Evolutionary conservation across 305 asterid species (phyloP), one percentile per base, ranked within the genome.

Genomic region (Fraxinus dipetala): DNA sequence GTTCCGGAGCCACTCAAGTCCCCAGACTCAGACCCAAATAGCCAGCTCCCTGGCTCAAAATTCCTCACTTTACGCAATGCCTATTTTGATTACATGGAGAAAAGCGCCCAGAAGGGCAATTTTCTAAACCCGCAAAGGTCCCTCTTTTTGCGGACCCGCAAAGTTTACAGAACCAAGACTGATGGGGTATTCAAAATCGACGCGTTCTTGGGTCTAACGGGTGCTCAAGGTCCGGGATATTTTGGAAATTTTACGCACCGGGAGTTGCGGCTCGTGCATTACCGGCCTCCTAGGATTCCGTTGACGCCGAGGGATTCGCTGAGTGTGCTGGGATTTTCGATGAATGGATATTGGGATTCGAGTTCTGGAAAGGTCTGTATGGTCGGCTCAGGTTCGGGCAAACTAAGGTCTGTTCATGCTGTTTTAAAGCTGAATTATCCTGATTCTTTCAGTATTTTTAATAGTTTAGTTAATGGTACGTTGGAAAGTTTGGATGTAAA

Each of bases 301-400:
- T 83, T 87, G 85, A 69, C 84, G 22, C 81, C 84, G 20, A 84
- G 83, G 82, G 84, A 20, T 40, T 6, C 85, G 22, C 75, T 48
- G 80, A 81, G 77, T 79, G 76, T 82, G 8, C 31, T 73, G 65
- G 85, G 34, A 72, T 90, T 90, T 76, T 70, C 82, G 11, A 36
- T 95, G 78, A 84, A 79, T 24, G 99, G 99, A 56, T 90, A 89
- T 80, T 95, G 98, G 99, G 91, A 92, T 85, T 92, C 94, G 76
- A 36, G 78, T 36, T 87, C 94, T 5, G 97, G 99, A 83, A 92
- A 90, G 85, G 90, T 94, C 22, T 95, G 99, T 83, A 91, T 94
- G 98, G 87, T 94, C 18, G 98, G 98, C n/a, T 80, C 92, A 24
- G 98, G 97, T 82, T 72, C 56, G 32, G 87, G 86, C 9, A 87